Percentiles rank a stretch among this genome's conserved stretches.
phyloP scores from a whole-genome alignment of 2,329 filamentous ascomycete species.

The Gaeumannomyces sp. region DNA sequence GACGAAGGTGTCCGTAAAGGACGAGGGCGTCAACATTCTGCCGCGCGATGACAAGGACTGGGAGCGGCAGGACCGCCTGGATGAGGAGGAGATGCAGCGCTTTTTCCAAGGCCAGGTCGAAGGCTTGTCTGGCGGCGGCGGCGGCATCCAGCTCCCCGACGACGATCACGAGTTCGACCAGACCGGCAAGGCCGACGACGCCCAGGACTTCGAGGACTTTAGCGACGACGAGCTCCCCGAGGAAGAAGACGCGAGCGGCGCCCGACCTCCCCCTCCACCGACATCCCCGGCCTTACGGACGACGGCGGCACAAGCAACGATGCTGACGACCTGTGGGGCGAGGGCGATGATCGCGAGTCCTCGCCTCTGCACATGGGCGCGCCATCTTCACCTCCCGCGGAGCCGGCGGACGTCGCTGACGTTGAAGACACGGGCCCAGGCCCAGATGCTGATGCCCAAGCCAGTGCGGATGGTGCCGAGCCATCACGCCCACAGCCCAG shows the following conservation, averaged over 20 bases:
- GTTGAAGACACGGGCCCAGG: background rate
- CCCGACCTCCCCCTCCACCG: constrained; percentile 26
- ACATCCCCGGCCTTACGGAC: constrained; percentile 50
- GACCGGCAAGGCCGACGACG: constrained; percentile 83
- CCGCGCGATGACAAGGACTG: constrained; percentile 5
- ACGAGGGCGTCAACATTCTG: background rate
- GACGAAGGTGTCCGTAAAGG: background rate
- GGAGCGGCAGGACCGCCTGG: constrained; percentile 2
- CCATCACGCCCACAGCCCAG: constrained; percentile 1
- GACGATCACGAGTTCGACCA: constrained; percentile 43
- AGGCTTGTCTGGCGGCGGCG: background rate
- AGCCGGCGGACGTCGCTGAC: constrained; percentile 4
- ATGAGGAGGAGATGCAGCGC: constrained; percentile 6
- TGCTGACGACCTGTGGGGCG: constrained; percentile 64
- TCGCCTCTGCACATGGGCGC: constrained; percentile 5
- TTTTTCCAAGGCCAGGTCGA: background rate
- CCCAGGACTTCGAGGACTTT: constrained; percentile 82
- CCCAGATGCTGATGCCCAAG: background rate
- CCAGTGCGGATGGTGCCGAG: background rate
- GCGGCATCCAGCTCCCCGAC: constrained; percentile 4
- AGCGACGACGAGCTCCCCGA: constrained; percentile 90
- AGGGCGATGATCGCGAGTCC: constrained; percentile 34
- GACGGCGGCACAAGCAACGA: constrained; percentile 56
- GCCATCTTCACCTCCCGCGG: constrained; percentile 4
- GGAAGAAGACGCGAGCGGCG: constrained; percentile 52